These are phyloP conservation scores for Lumnitzera littorea DNA, from an alignment of 345 rosid genomes.

Conservation along the genomic window DNA sequence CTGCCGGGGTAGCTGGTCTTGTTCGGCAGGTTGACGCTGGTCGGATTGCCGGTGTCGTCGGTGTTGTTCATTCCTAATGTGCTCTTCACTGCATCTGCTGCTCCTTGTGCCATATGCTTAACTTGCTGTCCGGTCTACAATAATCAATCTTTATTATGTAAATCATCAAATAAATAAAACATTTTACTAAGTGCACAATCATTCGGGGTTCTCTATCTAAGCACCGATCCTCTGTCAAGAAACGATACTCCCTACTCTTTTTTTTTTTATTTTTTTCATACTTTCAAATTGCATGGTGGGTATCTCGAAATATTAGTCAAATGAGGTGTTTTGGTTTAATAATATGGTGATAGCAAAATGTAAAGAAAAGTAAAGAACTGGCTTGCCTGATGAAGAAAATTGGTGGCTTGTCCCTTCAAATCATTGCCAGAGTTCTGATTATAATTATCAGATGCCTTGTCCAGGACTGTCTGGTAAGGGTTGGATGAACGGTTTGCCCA, in stretches of 20 bases:
- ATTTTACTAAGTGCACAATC: neutral
- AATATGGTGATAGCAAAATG: no score
- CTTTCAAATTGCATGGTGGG: no score
- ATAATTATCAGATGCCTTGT: constrained; percentile 17
- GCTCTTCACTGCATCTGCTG: constrained; percentile 40
- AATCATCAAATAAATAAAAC: neutral
- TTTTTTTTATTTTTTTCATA: no score
- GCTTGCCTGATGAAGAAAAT: constrained; percentile 32
- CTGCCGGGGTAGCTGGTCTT: constrained; percentile 6
- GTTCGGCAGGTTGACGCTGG: neutral
- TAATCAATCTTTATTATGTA: neutral
- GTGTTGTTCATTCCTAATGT: constrained; percentile 28
- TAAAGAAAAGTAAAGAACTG: neutral
- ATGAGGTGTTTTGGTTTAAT: no score
- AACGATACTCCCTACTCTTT: no score
- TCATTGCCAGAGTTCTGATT: constrained; percentile 20
- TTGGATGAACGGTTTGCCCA: constrained; percentile 24
- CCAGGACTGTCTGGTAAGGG: constrained; percentile 2
- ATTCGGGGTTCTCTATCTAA: no score
- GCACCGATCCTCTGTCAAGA: no score
- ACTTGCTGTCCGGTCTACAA: constrained; percentile 37
- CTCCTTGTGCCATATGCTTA: constrained; percentile 42
- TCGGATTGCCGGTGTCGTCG: neutral
- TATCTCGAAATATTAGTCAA: no score
- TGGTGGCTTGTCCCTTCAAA: constrained; percentile 27